phyloP scores from a whole-genome alignment of 2,329 filamentous ascomycete species.

The Fonsecaea nubica region DNA sequence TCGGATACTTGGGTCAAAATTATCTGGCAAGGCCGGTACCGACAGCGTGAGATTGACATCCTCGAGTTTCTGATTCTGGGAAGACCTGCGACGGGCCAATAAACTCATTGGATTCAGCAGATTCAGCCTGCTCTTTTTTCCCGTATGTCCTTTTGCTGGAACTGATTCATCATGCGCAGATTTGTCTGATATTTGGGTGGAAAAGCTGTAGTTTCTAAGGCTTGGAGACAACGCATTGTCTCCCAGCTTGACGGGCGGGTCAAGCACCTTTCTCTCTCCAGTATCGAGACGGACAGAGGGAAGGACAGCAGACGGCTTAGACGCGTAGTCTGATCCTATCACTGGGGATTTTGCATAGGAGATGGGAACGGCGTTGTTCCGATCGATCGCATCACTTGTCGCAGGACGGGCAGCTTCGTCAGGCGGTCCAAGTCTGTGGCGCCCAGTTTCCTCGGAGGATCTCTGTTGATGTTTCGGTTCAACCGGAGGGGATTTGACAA shows the following conservation, averaged over 20 bases:
- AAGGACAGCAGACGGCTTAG: conserved; percentile 17
- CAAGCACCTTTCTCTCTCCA: conserved; percentile 23
- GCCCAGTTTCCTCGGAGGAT: conserved; percentile 33
- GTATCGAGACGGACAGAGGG: conserved; percentile 14
- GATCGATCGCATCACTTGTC: conserved; percentile 34
- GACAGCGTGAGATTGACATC: conserved; percentile 58
- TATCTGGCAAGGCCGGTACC: conserved; percentile 61
- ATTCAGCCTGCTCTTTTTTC: conserved; percentile 59
- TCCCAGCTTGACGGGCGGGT: conserved; percentile 20
- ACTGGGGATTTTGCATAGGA: conserved; percentile 3
- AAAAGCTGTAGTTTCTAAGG: conserved; percentile 32
- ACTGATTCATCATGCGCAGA: conserved; percentile 28
- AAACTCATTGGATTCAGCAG: conserved; percentile 68
- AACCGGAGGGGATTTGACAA: neutral
- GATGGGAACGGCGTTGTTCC: conserved; percentile 8
- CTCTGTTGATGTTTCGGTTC: conserved; percentile 26
- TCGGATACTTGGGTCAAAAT: conserved; percentile 68
- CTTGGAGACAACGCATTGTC: conserved; percentile 31
- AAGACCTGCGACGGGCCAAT: conserved; percentile 63
- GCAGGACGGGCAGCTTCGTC: conserved; percentile 34
- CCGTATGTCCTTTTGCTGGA: conserved; percentile 44
- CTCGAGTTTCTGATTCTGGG: conserved; percentile 57
- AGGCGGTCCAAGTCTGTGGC: conserved; percentile 27
- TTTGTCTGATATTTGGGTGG: conserved; percentile 18
- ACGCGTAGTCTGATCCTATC: conserved; percentile 5